These are phyloP conservation scores for Globisporangium takayamanum DNA, from an alignment of 352 stramenopile species.

Conservation along the genomic window DNA sequence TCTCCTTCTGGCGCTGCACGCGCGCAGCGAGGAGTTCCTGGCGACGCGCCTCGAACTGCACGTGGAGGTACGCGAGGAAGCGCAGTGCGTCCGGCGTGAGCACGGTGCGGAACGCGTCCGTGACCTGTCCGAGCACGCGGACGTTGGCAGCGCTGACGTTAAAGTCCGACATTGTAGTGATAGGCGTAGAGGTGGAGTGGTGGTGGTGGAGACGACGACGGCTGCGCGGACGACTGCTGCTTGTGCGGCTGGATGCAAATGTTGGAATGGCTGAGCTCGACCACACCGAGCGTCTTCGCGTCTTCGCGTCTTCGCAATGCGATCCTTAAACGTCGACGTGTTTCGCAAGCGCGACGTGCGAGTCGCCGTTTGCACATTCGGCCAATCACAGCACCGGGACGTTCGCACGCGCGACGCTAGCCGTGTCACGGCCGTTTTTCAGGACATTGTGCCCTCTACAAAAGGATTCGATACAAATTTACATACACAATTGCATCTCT, in stretches of 20 bases:
- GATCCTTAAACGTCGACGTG: slow-evolving; percentile 12
- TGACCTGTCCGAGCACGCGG: slow-evolving; percentile 78
- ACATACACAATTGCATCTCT: too few relatives aligned
- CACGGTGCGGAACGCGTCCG: slow-evolving; percentile 75
- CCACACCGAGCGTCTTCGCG: not conserved
- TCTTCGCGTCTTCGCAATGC: not conserved
- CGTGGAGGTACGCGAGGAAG: slow-evolving; percentile 89
- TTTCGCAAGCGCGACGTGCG: slow-evolving; percentile 6
- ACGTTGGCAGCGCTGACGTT: slow-evolving; percentile 53
- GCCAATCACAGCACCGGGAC: slow-evolving; percentile 11
- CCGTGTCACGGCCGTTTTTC: too few relatives aligned
- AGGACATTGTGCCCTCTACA: too few relatives aligned
- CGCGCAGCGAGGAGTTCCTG: slow-evolving; percentile 44
- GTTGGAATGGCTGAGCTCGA: too few relatives aligned
- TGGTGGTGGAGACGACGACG: too few relatives aligned
- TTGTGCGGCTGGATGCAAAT: too few relatives aligned
- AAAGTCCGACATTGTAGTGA: slow-evolving; percentile 35
- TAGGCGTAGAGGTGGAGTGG: too few relatives aligned
- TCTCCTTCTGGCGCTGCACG: slow-evolving; percentile 54
- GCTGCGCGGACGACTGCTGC: too few relatives aligned
- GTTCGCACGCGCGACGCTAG: too few relatives aligned
- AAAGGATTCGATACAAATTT: too few relatives aligned
- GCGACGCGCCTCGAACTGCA: slow-evolving; percentile 74
- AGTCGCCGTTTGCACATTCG: slow-evolving; percentile 11
- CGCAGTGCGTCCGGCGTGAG: slow-evolving; percentile 88